Percentiles rank a stretch among this genome's conserved stretches.
Conservation (phyloP, 2,329 filamentous ascomycete genomes). For the Elsinoe ampelina region DNA sequence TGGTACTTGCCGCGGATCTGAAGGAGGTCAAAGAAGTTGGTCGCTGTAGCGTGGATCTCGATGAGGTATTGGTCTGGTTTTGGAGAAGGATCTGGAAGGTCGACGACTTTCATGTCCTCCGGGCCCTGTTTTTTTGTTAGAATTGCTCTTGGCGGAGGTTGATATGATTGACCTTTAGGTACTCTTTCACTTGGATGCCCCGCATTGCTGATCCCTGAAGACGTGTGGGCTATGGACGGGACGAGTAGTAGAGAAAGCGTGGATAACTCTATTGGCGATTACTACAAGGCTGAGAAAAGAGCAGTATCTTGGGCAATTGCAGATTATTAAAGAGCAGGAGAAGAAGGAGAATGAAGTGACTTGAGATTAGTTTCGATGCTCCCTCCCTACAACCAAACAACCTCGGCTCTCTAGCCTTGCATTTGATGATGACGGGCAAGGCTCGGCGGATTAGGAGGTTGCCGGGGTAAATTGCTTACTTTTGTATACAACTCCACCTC, state of each 20-base stretch:
- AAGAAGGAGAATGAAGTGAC: neutral
- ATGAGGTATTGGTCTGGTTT: slow-evolving; percentile 71
- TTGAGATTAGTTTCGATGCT: neutral
- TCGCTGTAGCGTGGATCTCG: slow-evolving; percentile 73
- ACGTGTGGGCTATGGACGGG: neutral
- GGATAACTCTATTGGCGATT: no score
- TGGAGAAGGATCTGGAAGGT: slow-evolving; percentile 66
- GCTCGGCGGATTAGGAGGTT: no score
- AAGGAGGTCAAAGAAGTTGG: slow-evolving; percentile 96
- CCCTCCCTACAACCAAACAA: neutral
- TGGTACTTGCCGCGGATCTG: slow-evolving; percentile 96
- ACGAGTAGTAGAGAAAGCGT: neutral
- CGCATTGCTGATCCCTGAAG: slow-evolving; percentile 48
- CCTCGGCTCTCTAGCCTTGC: neutral
- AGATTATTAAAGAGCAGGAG: neutral
- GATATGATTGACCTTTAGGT: slow-evolving; percentile 40
- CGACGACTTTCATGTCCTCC: slow-evolving; percentile 64
- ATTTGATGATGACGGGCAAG: no score
- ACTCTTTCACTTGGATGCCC: slow-evolving; percentile 64
- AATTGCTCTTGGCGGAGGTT: neutral
- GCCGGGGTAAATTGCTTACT: no score
- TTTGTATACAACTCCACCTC: no score
- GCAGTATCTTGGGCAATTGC: no score
- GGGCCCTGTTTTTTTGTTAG: slow-evolving; percentile 51
- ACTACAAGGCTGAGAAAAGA: neutral